Base-by-base conservation (phyloP, 2,329 filamentous ascomycete species). In the Penicillium sp. region DNA sequence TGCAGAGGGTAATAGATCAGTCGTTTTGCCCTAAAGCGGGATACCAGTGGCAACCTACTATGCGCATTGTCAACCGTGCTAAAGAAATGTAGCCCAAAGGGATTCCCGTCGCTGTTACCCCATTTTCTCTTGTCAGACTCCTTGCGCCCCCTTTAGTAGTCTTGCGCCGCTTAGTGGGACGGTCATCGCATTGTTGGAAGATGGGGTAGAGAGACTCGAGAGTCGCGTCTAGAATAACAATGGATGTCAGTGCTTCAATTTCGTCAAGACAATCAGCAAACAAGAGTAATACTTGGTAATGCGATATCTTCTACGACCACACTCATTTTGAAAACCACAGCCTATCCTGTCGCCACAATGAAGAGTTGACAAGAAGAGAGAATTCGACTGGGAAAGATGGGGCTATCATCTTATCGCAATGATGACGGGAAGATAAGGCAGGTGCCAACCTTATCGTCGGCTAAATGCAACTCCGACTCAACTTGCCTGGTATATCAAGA, bases 21-120 rank as follows among this genome's bases (percentile, higher is more conserved):
- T 10, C 12, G 19, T 27, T 62, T 19, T 61, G 59, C 38, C 21
- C 33, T 25, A 12, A 13, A 36, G 33, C 25, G 38, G 27, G 31
- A 48, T 41, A 36, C n/a, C 44, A 53, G 44, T 62, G 35, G 35
- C 63, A 63, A 61, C 61, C 53, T 65, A 76, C 74, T 58, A 76
- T 57, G 50, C 64, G 63, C 55, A 76, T 49, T 49, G 58, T 44
- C 47, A 72, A 60, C 17, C 70, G 68, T 52, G 63, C 66, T 31
- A 77, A 59, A 39, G 72, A 68, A 49, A 77, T 70, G 57, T 75
- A 73, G 0, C 69, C 70, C 31, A 56, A n/a, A 44, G 69, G 69
- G 7, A 62, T 57, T 45, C 63, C 51, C 35, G 53, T 55, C 3
- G 47, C 27, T 6, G 65, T 64, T 7, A 66, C 17, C 1, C 66